Base-by-base conservation (phyloP, 225 moss, liverwort and hornwort species). In the Climacium dendroides region DNA sequence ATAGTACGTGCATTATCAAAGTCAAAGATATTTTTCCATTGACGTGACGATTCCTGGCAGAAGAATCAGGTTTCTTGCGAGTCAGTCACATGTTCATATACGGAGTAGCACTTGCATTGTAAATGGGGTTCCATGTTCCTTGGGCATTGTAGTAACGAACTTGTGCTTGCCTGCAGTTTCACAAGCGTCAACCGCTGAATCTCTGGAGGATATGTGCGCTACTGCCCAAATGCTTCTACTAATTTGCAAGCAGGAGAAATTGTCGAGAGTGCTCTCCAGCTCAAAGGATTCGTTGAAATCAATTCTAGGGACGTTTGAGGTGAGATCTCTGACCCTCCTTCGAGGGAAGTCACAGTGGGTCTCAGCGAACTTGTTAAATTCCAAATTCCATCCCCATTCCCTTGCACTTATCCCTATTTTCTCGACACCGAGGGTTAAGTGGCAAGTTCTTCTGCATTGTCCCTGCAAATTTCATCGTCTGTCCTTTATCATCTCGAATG, bases 221-320 rank as follows among this genome's bases (percentile, higher is more conserved):
- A 41, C 79, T 84, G 75, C 79, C 66, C 86, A 90, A 89, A 82
- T 88, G 86, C 88, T 90, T 87, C 74, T 93, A 29, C 62, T 87
- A 32, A 85, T 93, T 82, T 93, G 90, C 84, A 93, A 93, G 90
- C 89, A 93, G 86, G 92, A 92, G 88, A 92, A 91, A 64, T 67
- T 93, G 74, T 90, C 90, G 28, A 87, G 82, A 80, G 85, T 92
- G 86, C 89, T 93, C 82, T 90, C 86, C 32, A 82, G 75, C 62
- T 81, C 90, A 37, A 92, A 91, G 84, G 82, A 86, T 66, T 79
- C 79, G 78, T 84, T 92, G 82, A 87, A 90, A 79, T 76, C 78
- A 74, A 88, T 89, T 64, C 71, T 93, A 52, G 55, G 30, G 18
- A 82, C 79, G 70, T 69, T 92, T 54, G 88, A 88, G 90, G 93